Percentiles rank a stretch among this genome's conserved stretches.
Conservation (phyloP, 768 basidiomycete genomes). For the Calvatia gigantea region DNA sequence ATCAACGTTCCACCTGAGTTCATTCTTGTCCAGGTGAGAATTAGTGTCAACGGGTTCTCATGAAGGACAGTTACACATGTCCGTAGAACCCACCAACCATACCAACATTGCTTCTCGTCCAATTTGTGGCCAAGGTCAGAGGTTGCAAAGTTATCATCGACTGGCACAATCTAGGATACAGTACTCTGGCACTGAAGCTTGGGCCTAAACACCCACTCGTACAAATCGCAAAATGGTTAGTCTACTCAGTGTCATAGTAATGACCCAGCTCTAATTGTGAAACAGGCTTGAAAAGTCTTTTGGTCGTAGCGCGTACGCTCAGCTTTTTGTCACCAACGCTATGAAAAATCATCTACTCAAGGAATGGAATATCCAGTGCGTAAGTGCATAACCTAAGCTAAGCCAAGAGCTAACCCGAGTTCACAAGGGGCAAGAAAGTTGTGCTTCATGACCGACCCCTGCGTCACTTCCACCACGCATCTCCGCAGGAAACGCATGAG, state of each 20-base stretch:
- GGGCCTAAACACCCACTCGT: conserved; percentile 69
- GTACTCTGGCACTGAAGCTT: conserved; percentile 83
- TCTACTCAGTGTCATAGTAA: background rate
- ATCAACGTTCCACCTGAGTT: conserved; percentile 73
- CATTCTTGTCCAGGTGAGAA: conserved; percentile 83
- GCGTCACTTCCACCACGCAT: conserved; percentile 70
- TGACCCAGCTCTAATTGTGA: background rate
- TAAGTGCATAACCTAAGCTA: conserved; percentile 9
- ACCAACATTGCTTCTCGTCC: conserved; percentile 85
- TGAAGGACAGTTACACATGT: background rate
- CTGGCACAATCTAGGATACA: conserved; percentile 98
- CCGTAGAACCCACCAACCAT: conserved; percentile 93
- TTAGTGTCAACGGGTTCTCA: background rate
- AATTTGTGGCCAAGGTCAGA: conserved; percentile 61
- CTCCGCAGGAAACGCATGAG: conserved; percentile 72
- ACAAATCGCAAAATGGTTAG: conserved; percentile 70
- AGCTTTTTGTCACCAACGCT: conserved; percentile 89
- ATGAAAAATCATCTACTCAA: conserved; percentile 71
- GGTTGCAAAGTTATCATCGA: conserved; percentile 92
- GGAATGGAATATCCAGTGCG: conserved; percentile 78
- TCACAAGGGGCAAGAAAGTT: conserved; percentile 70
- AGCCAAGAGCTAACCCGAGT: background rate
- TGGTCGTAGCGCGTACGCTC: conserved; percentile 79
- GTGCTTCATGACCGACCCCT: conserved; percentile 92
- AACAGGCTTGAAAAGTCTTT: conserved; percentile 81